These are phyloP conservation scores for Lentinula guzmanii DNA, from an alignment of 768 basidiomycete genomes.

Conservation along the genomic window DNA sequence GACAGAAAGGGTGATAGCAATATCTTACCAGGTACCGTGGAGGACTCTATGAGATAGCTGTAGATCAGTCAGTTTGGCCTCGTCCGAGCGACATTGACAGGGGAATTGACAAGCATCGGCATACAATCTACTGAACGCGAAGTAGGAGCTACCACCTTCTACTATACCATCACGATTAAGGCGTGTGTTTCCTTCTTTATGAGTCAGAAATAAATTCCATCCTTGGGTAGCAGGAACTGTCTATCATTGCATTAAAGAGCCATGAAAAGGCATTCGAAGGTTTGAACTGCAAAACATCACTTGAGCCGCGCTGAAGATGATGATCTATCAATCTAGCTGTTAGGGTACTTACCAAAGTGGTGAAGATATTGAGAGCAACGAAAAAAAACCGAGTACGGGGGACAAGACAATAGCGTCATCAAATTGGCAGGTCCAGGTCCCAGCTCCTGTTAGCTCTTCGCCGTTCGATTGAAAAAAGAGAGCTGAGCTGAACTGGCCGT, in stretches of 20 bases:
- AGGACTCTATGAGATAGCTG: background rate
- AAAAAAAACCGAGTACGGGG: too few species aligned
- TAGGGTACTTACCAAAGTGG: too few species aligned
- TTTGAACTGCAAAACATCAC: background rate
- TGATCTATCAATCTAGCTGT: background rate
- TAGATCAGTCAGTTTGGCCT: background rate
- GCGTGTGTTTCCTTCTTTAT: background rate
- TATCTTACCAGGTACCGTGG: background rate
- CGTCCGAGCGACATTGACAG: background rate
- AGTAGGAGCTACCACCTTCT: background rate
- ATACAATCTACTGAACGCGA: background rate
- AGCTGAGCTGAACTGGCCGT: too few species aligned
- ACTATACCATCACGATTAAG: background rate
- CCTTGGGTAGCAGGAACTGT: background rate
- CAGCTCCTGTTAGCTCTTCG: too few species aligned
- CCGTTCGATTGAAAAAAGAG: too few species aligned
- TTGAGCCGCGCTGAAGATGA: background rate
- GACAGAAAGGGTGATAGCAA: background rate
- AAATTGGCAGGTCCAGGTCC: too few species aligned
- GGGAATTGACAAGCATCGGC: background rate
- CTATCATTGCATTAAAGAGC: background rate
- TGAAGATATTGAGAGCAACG: too few species aligned
- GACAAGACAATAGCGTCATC: too few species aligned
- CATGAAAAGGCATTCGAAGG: background rate
- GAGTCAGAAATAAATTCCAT: background rate